phyloP scores from a whole-genome alignment of 2,329 filamentous ascomycete species.

The Penicillium vulpinum region DNA sequence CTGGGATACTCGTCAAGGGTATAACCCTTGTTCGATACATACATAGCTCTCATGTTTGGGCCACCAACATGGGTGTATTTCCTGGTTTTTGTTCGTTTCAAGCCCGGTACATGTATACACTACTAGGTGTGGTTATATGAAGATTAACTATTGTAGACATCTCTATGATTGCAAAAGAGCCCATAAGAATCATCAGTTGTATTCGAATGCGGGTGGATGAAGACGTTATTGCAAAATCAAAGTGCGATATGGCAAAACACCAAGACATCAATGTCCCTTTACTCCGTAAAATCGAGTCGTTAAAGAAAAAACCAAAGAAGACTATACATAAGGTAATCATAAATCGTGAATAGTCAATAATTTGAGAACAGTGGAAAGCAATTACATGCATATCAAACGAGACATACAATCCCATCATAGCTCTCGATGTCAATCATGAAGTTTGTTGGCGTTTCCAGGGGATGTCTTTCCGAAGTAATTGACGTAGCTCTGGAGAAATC shows the following conservation, averaged over 20 bases:
- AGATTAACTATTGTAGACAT: neutral
- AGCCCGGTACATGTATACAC: neutral
- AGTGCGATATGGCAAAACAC: neutral
- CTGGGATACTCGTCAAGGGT: too few species aligned
- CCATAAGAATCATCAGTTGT: neutral
- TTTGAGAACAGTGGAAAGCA: neutral
- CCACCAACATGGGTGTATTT: too few species aligned
- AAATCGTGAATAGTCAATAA: neutral
- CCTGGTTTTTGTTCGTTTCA: too few species aligned
- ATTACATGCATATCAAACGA: neutral
- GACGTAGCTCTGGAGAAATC: constrained; percentile 64
- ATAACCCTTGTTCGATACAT: too few species aligned
- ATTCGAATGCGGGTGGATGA: neutral
- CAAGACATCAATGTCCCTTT: neutral
- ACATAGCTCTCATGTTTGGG: too few species aligned
- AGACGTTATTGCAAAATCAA: neutral
- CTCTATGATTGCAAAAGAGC: neutral
- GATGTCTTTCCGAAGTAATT: constrained; percentile 62
- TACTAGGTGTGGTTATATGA: neutral
- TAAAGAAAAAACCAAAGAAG: neutral
- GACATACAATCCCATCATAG: neutral
- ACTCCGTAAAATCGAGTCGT: neutral
- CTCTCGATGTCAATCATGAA: neutral
- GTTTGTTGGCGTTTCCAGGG: constrained; percentile 39
- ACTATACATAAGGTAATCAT: constrained; percentile 5